Conservation (phyloP, 1,284 basidiomycete species). For the Naganishia sp. region DNA sequence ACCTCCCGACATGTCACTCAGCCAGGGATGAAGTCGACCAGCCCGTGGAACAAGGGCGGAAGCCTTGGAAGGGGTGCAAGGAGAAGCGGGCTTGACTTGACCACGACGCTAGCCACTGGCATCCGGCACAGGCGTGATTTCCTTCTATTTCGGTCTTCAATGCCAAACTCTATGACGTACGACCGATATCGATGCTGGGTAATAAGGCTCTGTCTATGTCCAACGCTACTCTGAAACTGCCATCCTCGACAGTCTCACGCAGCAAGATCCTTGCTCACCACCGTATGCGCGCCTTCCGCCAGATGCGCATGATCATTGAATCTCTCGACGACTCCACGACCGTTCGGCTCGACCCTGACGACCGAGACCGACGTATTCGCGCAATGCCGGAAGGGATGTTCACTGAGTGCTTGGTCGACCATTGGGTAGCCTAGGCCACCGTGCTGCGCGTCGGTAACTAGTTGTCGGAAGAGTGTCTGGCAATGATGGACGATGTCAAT, state of each 20-base stretch:
- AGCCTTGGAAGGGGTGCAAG: no score
- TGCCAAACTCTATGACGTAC: no score
- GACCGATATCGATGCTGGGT: no score
- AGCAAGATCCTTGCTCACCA: slow-evolving; percentile 27
- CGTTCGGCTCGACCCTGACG: slow-evolving; percentile 28
- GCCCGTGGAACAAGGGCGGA: no score
- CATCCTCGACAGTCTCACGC: not conserved
- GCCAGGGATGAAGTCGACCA: no score
- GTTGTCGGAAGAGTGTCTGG: slow-evolving; percentile 27
- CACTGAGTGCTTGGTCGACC: not conserved
- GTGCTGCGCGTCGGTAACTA: not conserved
- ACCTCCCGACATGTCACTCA: no score
- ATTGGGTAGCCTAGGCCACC: slow-evolving; percentile 24
- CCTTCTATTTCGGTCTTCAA: no score
- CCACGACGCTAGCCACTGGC: no score
- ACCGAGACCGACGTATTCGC: slow-evolving; percentile 28
- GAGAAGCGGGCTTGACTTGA: no score
- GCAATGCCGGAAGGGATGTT: slow-evolving; percentile 27
- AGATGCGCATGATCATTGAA: slow-evolving; percentile 28
- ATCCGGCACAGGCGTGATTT: no score
- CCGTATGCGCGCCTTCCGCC: slow-evolving; percentile 8
- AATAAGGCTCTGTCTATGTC: no score
- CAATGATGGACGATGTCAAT: not conserved
- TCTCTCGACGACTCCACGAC: slow-evolving; percentile 24
- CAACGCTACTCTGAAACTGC: no score